Percentiles rank a stretch among this genome's conserved stretches.
Conservation (phyloP, 148 eudicot genomes). For the Rhododendron kiyosumense region DNA sequence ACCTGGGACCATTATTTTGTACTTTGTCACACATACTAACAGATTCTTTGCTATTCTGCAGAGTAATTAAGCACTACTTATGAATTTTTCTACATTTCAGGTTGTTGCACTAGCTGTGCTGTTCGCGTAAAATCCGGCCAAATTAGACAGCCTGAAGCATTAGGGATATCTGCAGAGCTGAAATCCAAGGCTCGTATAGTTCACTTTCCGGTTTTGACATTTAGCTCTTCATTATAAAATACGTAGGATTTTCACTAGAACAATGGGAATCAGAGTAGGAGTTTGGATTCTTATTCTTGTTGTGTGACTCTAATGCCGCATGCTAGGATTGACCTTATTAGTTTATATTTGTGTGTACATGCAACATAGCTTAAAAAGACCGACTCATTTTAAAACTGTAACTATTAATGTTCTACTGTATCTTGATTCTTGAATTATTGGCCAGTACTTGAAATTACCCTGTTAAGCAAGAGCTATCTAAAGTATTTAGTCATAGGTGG, state of each 20-base stretch:
- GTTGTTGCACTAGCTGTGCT: slow-evolving; percentile 97
- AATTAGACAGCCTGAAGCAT: slow-evolving; percentile 87
- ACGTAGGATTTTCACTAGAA: background rate
- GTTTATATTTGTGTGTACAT: background rate
- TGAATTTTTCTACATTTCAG: slow-evolving; percentile 31
- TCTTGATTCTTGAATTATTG: slow-evolving; percentile 6
- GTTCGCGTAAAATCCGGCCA: slow-evolving; percentile 89
- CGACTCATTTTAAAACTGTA: background rate
- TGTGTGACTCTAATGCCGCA: background rate
- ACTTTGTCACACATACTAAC: background rate
- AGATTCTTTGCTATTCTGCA: background rate
- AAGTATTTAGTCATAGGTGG: background rate
- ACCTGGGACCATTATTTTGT: background rate
- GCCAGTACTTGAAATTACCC: background rate
- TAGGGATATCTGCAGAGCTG: slow-evolving; percentile 90
- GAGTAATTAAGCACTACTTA: background rate
- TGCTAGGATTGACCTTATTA: background rate
- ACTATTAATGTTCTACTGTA: background rate
- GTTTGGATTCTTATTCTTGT: background rate
- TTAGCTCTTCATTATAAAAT: background rate
- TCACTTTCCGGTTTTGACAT: background rate
- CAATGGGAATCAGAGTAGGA: background rate
- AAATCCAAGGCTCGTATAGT: slow-evolving; percentile 55
- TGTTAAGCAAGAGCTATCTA: background rate
- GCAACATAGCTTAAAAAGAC: background rate